Percentiles rank a stretch among this genome's conserved stretches.
Evolutionary conservation across 1,284 basidiomycete species (phyloP).

Genomic region (Singerocomus rubriflavus): DNA sequence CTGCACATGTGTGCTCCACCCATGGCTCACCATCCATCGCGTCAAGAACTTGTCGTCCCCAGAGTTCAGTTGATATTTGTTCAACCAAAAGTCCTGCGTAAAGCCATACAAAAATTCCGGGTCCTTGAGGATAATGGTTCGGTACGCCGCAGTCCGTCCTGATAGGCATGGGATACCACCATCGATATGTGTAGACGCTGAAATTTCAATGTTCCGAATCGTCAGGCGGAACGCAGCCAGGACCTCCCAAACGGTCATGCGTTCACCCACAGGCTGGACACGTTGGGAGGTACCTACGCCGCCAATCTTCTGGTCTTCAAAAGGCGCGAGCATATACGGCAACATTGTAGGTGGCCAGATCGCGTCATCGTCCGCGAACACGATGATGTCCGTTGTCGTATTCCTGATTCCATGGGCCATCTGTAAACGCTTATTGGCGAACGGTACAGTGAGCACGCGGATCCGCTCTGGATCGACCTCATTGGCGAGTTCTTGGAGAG

Average conservation of each 20-base stretch:
- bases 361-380: constrained; percentile 94
- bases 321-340: constrained; percentile 83
- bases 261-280: constrained; percentile 61
- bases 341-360: constrained; percentile 91
- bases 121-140: constrained; percentile 91
- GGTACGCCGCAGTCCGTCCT: constrained; percentile 88
- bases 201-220: constrained; percentile 91
- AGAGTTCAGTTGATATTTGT: constrained; percentile 89
- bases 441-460: constrained; percentile 85
- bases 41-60: constrained; percentile 94
- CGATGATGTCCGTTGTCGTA: constrained; percentile 85
- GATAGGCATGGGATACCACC: constrained; percentile 90
- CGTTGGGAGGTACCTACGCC: constrained; percentile 90
- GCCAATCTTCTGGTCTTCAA: constrained; percentile 90
- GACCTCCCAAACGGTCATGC: constrained; percentile 85
- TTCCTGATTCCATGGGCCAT: constrained; percentile 76
- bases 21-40: constrained; percentile 94
- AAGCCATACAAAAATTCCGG: constrained; percentile 90
- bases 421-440: constrained; percentile 81
- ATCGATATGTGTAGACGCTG: constrained; percentile 86
- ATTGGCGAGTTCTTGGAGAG: constrained; percentile 82
- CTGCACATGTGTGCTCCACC: constrained; percentile 92
- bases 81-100: constrained; percentile 90
- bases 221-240: constrained; percentile 88
- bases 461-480: constrained; percentile 81